Evolutionary conservation across 1,139 yeast genomes (phyloP).

Genomic region (Hanseniaspora sp.): DNA sequence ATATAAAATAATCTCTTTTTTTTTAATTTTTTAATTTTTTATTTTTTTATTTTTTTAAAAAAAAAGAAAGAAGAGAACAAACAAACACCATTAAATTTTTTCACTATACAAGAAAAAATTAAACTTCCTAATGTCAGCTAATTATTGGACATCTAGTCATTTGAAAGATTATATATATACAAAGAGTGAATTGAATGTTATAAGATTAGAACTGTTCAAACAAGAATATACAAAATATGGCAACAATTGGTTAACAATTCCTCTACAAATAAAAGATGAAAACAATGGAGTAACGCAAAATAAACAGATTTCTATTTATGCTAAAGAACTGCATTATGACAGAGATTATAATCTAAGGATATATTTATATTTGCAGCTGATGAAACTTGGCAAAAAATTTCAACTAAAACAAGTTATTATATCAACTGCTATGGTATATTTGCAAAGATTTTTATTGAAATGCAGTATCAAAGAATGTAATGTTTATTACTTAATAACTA

Average conservation of each 20-base stretch:
- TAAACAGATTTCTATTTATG: conserved; percentile 35
- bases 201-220: conserved; percentile 26
- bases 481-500: conserved; percentile 65
- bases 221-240: conserved; percentile 37
- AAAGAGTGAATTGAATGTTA: conserved; percentile 9
- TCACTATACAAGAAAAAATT: too few relatives aligned
- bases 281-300: conserved; percentile 25
- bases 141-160: conserved; percentile 61
- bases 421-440: conserved; percentile 79
- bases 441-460: conserved; percentile 59
- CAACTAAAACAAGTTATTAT: conserved; percentile 71
- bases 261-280: conserved; percentile 13
- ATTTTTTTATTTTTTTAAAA: too few relatives aligned
- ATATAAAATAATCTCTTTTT: too few relatives aligned
- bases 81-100: neutral
- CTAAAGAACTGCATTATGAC: conserved; percentile 41
- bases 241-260: conserved; percentile 27
- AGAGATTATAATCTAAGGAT: conserved; percentile 47
- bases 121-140: conserved; percentile 42
- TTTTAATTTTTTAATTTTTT: too few relatives aligned
- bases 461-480: conserved; percentile 75
- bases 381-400: conserved; percentile 66
- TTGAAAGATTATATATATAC: conserved; percentile 36
- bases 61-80: too few relatives aligned
- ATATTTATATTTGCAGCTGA: conserved; percentile 55